Evolutionary conservation across 176 grass and related monocot species (phyloP).

Genomic region (Thalia dealbata): DNA sequence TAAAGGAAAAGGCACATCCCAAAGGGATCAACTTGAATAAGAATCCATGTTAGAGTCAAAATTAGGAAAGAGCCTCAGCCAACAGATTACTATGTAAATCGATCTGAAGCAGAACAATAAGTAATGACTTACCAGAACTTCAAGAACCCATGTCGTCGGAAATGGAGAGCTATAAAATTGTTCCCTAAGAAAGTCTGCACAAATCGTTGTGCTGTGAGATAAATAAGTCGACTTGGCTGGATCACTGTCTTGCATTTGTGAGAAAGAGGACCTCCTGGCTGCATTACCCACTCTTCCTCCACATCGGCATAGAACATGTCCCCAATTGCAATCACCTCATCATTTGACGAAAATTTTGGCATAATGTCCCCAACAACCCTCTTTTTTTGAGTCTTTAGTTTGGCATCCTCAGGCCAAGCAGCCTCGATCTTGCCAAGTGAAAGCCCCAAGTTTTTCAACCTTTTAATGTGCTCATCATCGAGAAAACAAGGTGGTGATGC

Average conservation of each 20-base stretch:
- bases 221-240: constrained; percentile 56
- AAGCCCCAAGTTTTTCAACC: constrained; percentile 58
- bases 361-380: constrained; percentile 59
- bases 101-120: not conserved
- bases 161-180: constrained; percentile 93
- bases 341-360: constrained; percentile 60
- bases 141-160: constrained; percentile 82
- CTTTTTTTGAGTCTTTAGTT: constrained; percentile 80
- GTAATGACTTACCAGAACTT: constrained; percentile 63
- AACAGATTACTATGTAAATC: not conserved
- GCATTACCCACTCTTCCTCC: constrained; percentile 89
- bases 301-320: constrained; percentile 90
- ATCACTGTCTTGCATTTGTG: constrained; percentile 84
- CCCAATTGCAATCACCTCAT: constrained; percentile 68
- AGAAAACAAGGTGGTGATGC: constrained; percentile 73
- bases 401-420: constrained; percentile 80
- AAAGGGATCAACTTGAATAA: not conserved
- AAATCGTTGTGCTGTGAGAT: constrained; percentile 81
- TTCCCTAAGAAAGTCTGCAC: constrained; percentile 88
- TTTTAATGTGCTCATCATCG: constrained; percentile 90
- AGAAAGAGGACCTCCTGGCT: constrained; percentile 65
- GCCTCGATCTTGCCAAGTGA: constrained; percentile 62
- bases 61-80: not conserved
- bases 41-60: not conserved
- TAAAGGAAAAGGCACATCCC: too few species aligned